phyloP scores from a whole-genome alignment of 768 basidiomycete genomes.

The Butyriboletus loyo region DNA sequence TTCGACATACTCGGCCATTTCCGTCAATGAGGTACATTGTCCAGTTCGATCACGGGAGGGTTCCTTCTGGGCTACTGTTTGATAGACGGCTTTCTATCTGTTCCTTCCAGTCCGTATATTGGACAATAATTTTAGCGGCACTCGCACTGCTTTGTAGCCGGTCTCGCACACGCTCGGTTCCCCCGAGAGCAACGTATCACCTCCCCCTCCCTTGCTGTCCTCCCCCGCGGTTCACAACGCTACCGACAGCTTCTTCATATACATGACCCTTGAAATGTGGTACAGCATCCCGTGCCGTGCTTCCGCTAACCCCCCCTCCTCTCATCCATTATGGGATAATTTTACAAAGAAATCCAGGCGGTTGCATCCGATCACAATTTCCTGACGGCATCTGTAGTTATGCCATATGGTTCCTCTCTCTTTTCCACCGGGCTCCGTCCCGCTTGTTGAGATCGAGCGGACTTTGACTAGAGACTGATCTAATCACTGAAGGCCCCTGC shows the following conservation, averaged over 20 bases:
- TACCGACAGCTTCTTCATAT: slow-evolving; percentile 14
- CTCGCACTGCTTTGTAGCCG: not conserved
- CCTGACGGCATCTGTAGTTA: slow-evolving; percentile 25
- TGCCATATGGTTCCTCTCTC: slow-evolving; percentile 23
- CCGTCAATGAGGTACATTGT: slow-evolving; percentile 36
- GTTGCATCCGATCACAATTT: slow-evolving; percentile 26
- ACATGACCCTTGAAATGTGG: slow-evolving; percentile 19
- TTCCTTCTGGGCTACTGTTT: slow-evolving; percentile 17
- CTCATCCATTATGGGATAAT: slow-evolving; percentile 18
- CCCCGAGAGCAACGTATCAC: not conserved
- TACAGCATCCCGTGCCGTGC: slow-evolving; percentile 21
- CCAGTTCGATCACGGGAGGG: slow-evolving; percentile 20
- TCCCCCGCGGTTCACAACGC: slow-evolving; percentile 12
- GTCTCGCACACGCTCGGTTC: not conserved
- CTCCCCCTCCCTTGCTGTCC: not conserved
- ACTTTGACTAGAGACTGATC: slow-evolving; percentile 20
- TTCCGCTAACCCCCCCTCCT: slow-evolving; percentile 10
- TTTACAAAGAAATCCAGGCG: slow-evolving; percentile 12
- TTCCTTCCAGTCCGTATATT: slow-evolving; percentile 6
- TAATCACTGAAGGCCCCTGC: slow-evolving; percentile 18
- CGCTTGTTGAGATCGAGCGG: slow-evolving; percentile 27
- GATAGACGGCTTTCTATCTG: slow-evolving; percentile 15
- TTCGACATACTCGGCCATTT: slow-evolving; percentile 25
- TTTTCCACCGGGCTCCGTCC: slow-evolving; percentile 30
- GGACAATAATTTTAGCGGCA: slow-evolving; percentile 7